A percentile compares a stretch with the other conserved stretches of the same genome.
Evolutionary conservation across 768 basidiomycete species (phyloP).

Genomic region (Coprinopsis sp.): DNA sequence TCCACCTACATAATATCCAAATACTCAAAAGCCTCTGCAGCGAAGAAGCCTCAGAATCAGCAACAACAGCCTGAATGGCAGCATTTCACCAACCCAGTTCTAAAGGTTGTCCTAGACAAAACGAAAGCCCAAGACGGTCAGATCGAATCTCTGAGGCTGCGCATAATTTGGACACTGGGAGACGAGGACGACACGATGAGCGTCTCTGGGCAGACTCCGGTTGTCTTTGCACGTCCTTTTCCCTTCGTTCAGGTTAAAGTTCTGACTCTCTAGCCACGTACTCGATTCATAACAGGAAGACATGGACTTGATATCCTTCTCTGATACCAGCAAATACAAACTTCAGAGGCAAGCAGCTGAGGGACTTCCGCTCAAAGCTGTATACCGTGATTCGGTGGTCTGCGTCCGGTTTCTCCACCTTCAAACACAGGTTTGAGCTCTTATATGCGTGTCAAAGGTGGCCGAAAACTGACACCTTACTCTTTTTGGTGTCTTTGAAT

Average conservation of each 20-base stretch:
- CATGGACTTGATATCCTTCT: constrained; percentile 67
- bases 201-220: constrained; percentile 45
- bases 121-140: constrained; percentile 45
- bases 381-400: constrained; percentile 68
- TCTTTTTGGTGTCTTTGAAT: background rate
- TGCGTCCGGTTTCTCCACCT: constrained; percentile 72
- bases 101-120: constrained; percentile 59
- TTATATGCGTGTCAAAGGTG: constrained; percentile 3
- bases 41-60: constrained; percentile 16
- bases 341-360: constrained; percentile 35
- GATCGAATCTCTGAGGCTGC: constrained; percentile 60
- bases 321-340: constrained; percentile 32
- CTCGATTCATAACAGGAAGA: constrained; percentile 53
- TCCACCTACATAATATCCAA: constrained; percentile 54
- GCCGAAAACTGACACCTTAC: background rate
- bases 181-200: constrained; percentile 27
- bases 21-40: constrained; percentile 64
- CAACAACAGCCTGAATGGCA: constrained; percentile 56
- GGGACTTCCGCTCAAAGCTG: constrained; percentile 72
- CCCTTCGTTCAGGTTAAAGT: background rate
- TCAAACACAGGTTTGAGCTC: constrained; percentile 20
- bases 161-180: constrained; percentile 60
- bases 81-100: constrained; percentile 68
- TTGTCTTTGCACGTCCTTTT: constrained; percentile 56
- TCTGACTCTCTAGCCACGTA: constrained; percentile 2